Base-by-base conservation (phyloP, 1,284 basidiomycete genomes). In the Anthracocystis panici-leucophaei region DNA sequence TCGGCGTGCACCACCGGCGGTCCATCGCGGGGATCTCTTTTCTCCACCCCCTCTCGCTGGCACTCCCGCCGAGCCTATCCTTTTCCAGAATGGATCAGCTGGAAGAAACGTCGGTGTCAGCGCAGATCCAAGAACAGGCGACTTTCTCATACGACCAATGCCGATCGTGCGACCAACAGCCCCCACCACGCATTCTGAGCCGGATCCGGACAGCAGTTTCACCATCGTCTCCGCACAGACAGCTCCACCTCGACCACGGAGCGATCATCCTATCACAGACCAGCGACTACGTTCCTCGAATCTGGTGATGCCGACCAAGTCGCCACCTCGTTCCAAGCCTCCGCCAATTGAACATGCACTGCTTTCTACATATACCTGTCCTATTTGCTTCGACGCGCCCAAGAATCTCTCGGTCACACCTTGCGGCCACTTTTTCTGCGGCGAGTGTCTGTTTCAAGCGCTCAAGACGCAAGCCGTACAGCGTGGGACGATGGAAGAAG, bases 391-490 rank as follows among this genome's bases (percentile, higher is more conserved):
- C 27, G 76, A 78, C 20, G 62, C 80, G 7, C 80, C 80, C 7
- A 72, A 46, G 12, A 71, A 78, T 18, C 50, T 72, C 12, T 59
- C 53, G 27, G 61, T 77, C 35, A 80, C 82, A 7, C 75, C 80
- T 4, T 83, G 82, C 50, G 82, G 82, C 18, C 82, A 83, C 57
- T 58, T 83, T 48, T 82, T 83, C 60, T 83, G 82, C 55, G 80
- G 80, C 40, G 65, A 65, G 2, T 83, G 82, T 23, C 57, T 83
- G 14, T 82, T 77, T 29, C 76, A 82, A 33, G 66, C 82, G 5
- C 75, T 83, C 16, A 65, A 75, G 40, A 71, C 73, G 9, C 71
- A 78, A 48, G 73, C 74, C 12, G 41, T 68, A 9, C 74, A 75
- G 66, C 57, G 77, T 50, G 57, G 71, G 21, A 44, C 64, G 5